Evolutionary conservation across 257 asterid genomes (phyloP), one percentile per base, ranked within the genome.

Genomic region (Voacanga thouarsii): DNA sequence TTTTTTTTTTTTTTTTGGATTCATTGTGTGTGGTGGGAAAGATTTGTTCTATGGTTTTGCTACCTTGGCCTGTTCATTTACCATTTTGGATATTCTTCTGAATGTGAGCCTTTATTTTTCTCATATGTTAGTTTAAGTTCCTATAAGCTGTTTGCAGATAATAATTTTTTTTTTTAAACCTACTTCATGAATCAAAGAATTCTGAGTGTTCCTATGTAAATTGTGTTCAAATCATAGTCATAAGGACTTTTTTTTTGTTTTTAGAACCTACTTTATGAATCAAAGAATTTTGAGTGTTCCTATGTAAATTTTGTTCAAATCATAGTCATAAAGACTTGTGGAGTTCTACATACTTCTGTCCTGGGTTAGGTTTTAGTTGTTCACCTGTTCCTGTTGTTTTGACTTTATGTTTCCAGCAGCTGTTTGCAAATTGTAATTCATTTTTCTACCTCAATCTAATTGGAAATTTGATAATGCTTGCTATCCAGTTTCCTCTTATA

Each of bases 401-500:
- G 49, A 65, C 47, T 65, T 65, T 30, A 18, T 64, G 71, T 64
- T 64, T 18, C 71, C 41, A 33, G 21, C 19, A 67, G 18, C 49
- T 39, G 72, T 66, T 67, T 39, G 53, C 51, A 67, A 41, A 39
- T n/a, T 21, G 3, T 67, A 67, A 41, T 2, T 3, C 72, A 33
- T 4, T 41, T 66, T 37, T 37, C 72, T 66, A 8, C 53, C 33
- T 68, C 30, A 68, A 9, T 68, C 73, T 68, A 41, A 41, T 39
- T 44, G 16, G 73, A 68, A 41, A 41, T 21, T 66, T 3, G 53
- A 19, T 73, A 21, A 15, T 81, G 77, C 78, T 51, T 80, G 18
- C n/a, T 81, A 65, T 81, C 81, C 91, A 95, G 99, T 95, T 95
- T 85, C 99, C 99, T 77, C 94, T 95, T 79, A 78, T 89, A 77